phyloP scores from a whole-genome alignment of 768 basidiomycete genomes.

The Mycena filopes region DNA sequence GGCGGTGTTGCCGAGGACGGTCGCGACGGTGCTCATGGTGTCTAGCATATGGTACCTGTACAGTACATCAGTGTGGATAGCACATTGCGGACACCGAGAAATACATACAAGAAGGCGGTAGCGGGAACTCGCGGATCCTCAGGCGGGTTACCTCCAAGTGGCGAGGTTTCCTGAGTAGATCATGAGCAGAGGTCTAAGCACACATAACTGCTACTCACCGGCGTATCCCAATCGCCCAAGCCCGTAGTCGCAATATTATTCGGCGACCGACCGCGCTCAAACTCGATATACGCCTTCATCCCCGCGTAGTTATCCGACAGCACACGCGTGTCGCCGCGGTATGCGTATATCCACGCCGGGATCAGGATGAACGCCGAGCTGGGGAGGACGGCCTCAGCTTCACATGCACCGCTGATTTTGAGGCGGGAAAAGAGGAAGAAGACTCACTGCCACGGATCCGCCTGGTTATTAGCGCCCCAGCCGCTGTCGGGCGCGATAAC shows the following conservation, averaged over 20 bases:
- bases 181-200: too few relatives aligned
- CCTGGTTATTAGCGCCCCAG: slow-evolving; percentile 45
- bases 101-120: slow-evolving; percentile 43
- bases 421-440: neutral
- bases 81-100: neutral
- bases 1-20: slow-evolving; percentile 35
- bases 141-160: slow-evolving; percentile 42
- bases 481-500: slow-evolving; percentile 44
- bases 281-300: slow-evolving; percentile 44
- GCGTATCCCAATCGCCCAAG: slow-evolving; percentile 55
- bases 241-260: slow-evolving; percentile 40
- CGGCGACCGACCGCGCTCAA: slow-evolving; percentile 43
- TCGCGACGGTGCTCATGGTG: slow-evolving; percentile 40
- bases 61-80: neutral
- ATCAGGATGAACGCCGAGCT: slow-evolving; percentile 44
- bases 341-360: slow-evolving; percentile 43
- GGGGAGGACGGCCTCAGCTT: too few relatives aligned
- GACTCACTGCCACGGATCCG: slow-evolving; percentile 47
- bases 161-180: slow-evolving; percentile 35
- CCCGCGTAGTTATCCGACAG: slow-evolving; percentile 40
- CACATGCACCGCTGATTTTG: neutral
- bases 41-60: slow-evolving; percentile 41
- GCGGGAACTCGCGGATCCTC: slow-evolving; percentile 43
- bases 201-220: slow-evolving; percentile 59
- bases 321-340: slow-evolving; percentile 41